These are phyloP conservation scores for Pugionium dolabratum DNA, from an alignment of 345 rosid genomes.

Conservation along the genomic window DNA sequence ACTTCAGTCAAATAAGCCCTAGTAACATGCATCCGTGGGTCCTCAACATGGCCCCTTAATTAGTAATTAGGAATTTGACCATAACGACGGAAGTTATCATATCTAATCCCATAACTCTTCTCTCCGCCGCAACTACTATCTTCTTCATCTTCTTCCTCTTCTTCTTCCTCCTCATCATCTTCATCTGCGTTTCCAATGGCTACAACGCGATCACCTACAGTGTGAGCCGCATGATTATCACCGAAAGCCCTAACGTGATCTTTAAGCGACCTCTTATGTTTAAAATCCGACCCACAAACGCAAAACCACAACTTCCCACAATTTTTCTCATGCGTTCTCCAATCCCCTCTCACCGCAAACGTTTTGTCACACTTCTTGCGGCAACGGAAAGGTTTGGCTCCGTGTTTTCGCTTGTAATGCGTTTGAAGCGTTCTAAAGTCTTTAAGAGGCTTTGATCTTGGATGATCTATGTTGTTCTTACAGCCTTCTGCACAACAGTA, in stretches of 20 bases:
- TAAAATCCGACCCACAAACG: constrained; percentile 94
- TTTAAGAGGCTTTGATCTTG: constrained; percentile 78
- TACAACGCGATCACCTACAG: constrained; percentile 42
- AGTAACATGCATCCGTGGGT: constrained; percentile 15
- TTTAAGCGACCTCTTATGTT: constrained; percentile 95
- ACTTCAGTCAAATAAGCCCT: constrained; percentile 28
- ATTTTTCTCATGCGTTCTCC: constrained; percentile 98
- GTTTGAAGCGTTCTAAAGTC: constrained; percentile 94
- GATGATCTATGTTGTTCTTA: constrained; percentile 83
- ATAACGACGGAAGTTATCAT: constrained; percentile 35
- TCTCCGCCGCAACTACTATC: constrained; percentile 24
- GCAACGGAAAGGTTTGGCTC: constrained; percentile 71
- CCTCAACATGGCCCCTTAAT: background rate
- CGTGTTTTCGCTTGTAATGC: constrained; percentile 86
- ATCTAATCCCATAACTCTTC: constrained; percentile 27
- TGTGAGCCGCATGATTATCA: constrained; percentile 86
- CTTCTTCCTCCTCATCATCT: constrained; percentile 31
- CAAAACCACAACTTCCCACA: constrained; percentile 99
- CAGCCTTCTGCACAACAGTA: constrained; percentile 83
- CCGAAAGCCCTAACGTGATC: constrained; percentile 97
- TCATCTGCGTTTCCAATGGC: constrained; percentile 34
- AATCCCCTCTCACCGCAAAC: constrained; percentile 94
- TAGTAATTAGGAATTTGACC: constrained; percentile 29
- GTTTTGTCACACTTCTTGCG: constrained; percentile 77
- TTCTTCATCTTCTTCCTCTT: constrained; percentile 22